A percentile compares a stretch with the other conserved stretches of the same genome.
phyloP scores from a whole-genome alignment of 1,284 basidiomycete species.

The Rugosomyces carneus region DNA sequence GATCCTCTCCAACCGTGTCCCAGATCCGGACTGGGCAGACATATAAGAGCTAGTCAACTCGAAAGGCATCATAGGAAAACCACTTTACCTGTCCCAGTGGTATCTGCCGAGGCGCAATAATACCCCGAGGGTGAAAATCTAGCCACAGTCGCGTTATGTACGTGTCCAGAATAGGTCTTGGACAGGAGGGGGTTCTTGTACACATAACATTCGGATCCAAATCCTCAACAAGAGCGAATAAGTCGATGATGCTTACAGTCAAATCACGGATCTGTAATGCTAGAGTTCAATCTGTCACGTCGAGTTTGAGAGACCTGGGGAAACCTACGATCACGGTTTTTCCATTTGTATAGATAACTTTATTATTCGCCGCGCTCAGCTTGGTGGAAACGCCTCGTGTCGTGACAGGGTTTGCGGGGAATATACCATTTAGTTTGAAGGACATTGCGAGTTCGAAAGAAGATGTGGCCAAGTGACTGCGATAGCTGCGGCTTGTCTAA shows the following conservation, averaged over 20 bases:
- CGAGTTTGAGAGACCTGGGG: background rate
- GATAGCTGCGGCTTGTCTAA: slow-evolving; percentile 2
- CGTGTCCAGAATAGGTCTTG: slow-evolving; percentile 72
- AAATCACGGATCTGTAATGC: slow-evolving; percentile 41
- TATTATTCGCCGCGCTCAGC: slow-evolving; percentile 78
- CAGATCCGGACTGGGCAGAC: slow-evolving; percentile 70
- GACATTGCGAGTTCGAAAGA: slow-evolving; percentile 38
- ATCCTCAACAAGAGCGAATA: slow-evolving; percentile 1
- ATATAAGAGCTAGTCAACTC: background rate
- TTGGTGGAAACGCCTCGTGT: slow-evolving; percentile 75
- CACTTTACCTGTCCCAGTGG: slow-evolving; percentile 64
- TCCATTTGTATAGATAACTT: slow-evolving; percentile 84
- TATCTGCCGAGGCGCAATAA: slow-evolving; percentile 90
- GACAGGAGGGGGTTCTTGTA: slow-evolving; percentile 55
- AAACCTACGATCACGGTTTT: slow-evolving; percentile 76
- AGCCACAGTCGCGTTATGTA: slow-evolving; percentile 83
- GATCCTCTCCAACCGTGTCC: slow-evolving; percentile 90
- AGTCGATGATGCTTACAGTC: slow-evolving; percentile 28
- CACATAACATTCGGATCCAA: slow-evolving; percentile 5
- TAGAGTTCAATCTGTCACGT: background rate
- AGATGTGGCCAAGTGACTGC: background rate
- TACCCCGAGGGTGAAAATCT: slow-evolving; percentile 91
- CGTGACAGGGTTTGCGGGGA: slow-evolving; percentile 73
- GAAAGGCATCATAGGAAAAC: background rate
- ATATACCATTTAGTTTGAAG: slow-evolving; percentile 50